Base-by-base conservation (phyloP, 2,329 filamentous ascomycete species). In the Fusarium sp. region DNA sequence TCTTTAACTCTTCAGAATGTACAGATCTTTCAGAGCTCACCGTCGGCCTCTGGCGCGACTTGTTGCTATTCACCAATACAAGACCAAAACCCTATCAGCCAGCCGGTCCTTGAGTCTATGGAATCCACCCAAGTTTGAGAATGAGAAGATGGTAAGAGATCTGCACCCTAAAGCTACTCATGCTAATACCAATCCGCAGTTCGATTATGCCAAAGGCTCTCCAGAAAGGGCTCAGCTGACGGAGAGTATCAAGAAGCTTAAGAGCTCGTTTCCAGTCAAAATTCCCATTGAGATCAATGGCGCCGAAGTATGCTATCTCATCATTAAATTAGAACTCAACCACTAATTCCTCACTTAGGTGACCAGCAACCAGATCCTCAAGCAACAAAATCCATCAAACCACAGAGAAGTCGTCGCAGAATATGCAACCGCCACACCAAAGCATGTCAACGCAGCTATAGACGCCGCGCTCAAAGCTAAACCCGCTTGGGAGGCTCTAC, bases 81-180 rank as follows among this genome's bases (percentile, higher is more conserved):
- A 31, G 15, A 24, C 26, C 7, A 28, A 43, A 7, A 23, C 44
- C 8, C 37, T 63, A 11, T 47, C 58, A 24, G 1, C 42, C 11
- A 31, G 48, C 16, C 50, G 69, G 12, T 28, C 48, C 6, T n/a
- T 72, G 6, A 69, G 49, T 11, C 54, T 72, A 1, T 70, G 64
- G 68, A 58, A 54, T 12, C 69, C 68, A 35, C 69, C 69, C 1
- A 71, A 60, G 24, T 72, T 72, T 18, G 62, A 71, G 8, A 72
- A 72, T 54, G 69, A 72, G 33, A 72, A 71, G 31, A 65, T 71
- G 53, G 69, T 68, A 58, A 3, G n/a, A 8, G 2, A 5, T 1
- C 7, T 5, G 0, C 5, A 12, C 0, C 0, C 1, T 6, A 0
- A 3, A 4, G 8, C 10, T n/a, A 10, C 5, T 5, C 9, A 1